Evolutionary conservation across 78 protist species (phyloP), one percentile per base, ranked within the genome.

Genomic region (Reticulomyxa filosa): DNA sequence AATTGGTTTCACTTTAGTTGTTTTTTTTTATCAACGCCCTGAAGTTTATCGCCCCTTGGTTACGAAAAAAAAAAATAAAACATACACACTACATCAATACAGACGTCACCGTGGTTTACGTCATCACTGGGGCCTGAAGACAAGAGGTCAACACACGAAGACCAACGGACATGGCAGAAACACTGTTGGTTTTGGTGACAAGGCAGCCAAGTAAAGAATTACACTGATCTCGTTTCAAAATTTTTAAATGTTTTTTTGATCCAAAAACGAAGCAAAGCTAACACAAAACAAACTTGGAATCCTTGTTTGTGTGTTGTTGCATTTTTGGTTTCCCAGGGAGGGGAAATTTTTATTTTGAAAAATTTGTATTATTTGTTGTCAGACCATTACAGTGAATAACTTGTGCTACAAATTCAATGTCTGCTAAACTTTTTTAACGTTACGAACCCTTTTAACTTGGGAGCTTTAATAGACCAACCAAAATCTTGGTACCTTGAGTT

Each of bases 111-210:
- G 99, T 26, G 99, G 98, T 85, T 74, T 94, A 37, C 81, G 95
- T 50, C 99, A 96, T 83, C 70, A 69, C 79, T 84, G 88, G 65
- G n/a, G 42, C 37, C n/a, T 55, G 11, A 55, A 55, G 59, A 17
- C 17, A 42, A 85, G 99, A 52, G 99, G 99, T 67, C 99, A 96
- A 84, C 94, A 86, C 88, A 96, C 99, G 48, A 88, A 88, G 85
- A 92, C 97, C 53, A 93, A 98, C 3, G 98, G 96, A 26, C 90
- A 91, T 72, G 73, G 78, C 46, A 93, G 89, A 51, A 74, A 77
- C 51, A 69, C 83, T 65, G 80, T 86, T 51, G 92, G 88, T 77
- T 77, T 84, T 10, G 39, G 39, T 8, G 59, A 33, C 10, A 10
- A 32, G 11, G 59, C 30, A 10, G 26, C 39, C 11, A 55, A 55